Percentiles rank a stretch among this genome's conserved stretches.
Conservation (phyloP, 768 basidiomycete species). For the Butyriboletus loyo region DNA sequence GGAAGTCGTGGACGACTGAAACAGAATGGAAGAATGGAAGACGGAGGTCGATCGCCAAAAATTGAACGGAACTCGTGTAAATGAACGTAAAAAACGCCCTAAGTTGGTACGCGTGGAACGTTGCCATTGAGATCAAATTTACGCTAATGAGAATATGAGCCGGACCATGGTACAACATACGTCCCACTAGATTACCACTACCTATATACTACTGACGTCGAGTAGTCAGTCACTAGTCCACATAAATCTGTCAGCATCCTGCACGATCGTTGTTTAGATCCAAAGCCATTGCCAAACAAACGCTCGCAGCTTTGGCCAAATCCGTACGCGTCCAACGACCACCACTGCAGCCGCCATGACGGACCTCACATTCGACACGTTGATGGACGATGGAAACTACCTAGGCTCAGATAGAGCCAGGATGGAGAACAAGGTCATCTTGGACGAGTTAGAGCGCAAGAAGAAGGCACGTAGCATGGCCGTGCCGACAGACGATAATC, state of each 20-base stretch:
- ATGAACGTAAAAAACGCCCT: slow-evolving; percentile 28
- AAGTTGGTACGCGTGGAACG: slow-evolving; percentile 5
- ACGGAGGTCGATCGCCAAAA: slow-evolving; percentile 8
- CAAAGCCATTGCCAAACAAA: slow-evolving; percentile 35
- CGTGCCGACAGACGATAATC: slow-evolving; percentile 94
- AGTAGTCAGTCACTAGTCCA: background rate
- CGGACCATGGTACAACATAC: background rate
- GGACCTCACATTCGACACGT: slow-evolving; percentile 72
- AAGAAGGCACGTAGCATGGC: slow-evolving; percentile 92
- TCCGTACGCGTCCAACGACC: slow-evolving; percentile 4
- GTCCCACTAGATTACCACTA: background rate
- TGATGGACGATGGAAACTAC: slow-evolving; percentile 77
- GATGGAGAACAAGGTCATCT: slow-evolving; percentile 79
- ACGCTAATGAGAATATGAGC: background rate
- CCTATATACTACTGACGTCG: background rate
- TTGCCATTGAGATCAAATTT: background rate
- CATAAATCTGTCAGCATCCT: background rate
- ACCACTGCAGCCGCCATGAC: slow-evolving; percentile 43
- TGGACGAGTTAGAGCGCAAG: slow-evolving; percentile 97
- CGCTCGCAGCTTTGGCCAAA: slow-evolving; percentile 16
- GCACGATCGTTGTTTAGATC: slow-evolving; percentile 29
- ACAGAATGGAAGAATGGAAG: background rate
- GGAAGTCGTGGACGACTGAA: slow-evolving; percentile 3
- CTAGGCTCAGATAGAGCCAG: slow-evolving; percentile 70
- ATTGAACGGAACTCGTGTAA: slow-evolving; percentile 9